Conservation (phyloP, 2,329 filamentous ascomycete species). For the Drechslerella dactyloides region DNA sequence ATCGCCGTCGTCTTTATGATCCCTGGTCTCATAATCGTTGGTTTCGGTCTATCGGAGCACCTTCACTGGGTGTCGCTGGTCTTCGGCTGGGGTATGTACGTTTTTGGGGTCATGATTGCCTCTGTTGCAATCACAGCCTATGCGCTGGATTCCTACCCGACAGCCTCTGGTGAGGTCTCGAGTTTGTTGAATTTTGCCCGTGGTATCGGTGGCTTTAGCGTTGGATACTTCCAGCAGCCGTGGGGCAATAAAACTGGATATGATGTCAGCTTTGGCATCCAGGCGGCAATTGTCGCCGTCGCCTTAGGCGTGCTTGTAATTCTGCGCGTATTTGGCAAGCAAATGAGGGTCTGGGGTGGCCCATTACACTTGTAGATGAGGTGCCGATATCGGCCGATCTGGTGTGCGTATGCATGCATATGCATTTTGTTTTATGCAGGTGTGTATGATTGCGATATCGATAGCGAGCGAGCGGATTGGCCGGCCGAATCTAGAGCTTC, state of each 20-base stretch:
- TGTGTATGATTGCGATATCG: no score
- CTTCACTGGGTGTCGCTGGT: slow-evolving; percentile 49
- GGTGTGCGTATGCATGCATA: not conserved
- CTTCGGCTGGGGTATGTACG: slow-evolving; percentile 54
- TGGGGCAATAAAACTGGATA: slow-evolving; percentile 52
- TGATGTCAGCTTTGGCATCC: slow-evolving; percentile 53
- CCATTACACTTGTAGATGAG: slow-evolving; percentile 35
- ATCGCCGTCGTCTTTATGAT: slow-evolving; percentile 52
- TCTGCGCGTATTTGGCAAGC: slow-evolving; percentile 53
- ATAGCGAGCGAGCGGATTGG: not conserved
- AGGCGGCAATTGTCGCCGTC: slow-evolving; percentile 51
- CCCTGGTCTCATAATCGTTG: slow-evolving; percentile 52
- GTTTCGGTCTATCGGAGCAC: slow-evolving; percentile 49
- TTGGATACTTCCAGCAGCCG: slow-evolving; percentile 53
- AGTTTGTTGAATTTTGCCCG: slow-evolving; percentile 55
- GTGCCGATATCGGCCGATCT: no score
- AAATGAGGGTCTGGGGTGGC: slow-evolving; percentile 50
- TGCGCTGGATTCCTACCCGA: slow-evolving; percentile 52
- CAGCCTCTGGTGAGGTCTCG: slow-evolving; percentile 50
- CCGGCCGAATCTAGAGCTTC: not conserved
- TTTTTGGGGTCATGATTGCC: slow-evolving; percentile 52
- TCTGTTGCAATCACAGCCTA: slow-evolving; percentile 52
- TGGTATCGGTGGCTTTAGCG: slow-evolving; percentile 52
- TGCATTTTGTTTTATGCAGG: not conserved
- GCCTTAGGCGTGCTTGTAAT: slow-evolving; percentile 53